Base-by-base conservation (phyloP, 345 rosid species). In the Hibiscus syriacus region DNA sequence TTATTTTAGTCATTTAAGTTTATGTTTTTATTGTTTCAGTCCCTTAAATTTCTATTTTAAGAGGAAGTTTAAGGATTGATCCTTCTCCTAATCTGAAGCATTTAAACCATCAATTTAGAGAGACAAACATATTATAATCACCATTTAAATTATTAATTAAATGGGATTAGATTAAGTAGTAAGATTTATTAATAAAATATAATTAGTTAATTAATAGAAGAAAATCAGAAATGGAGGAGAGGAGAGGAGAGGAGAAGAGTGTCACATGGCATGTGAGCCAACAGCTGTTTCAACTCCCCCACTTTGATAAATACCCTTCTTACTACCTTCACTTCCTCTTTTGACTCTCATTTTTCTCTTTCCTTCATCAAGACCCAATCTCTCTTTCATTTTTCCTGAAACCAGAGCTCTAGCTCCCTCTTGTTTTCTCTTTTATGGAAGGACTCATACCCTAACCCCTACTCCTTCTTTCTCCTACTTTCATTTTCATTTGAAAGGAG, bases 251-350 rank as follows among this genome's bases (percentile, higher is more conserved):
- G 17, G 17, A 43, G 34, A 30, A 67, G 74, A 72, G 79, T 65
- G 76, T 85, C 86, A 87, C 92, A 87, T 84, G 96, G 88, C 96
- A 87, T 87, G 96, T 86, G 90, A 87, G 50, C 50, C 76, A 86
- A 83, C 96, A 89, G 96, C 94, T 82, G 90, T 83, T 83, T 74
- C 87, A 85, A 77, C 84, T 84, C 79, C 81, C 70, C 83, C 61
- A 67, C 78, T 74, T 50, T 81, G 84, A 83, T 84, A 85, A 80
- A 50, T 80, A 80, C 89, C 86, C 82, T 78, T 77, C 82, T 84
- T 70, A 67, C 80, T 79, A 19, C 68, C 74, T 79, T 67, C 29
- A 26, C 65, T 68, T 36, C 6, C 77, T 63, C 81, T 81, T 87
- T 76, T 80, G 79, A 72, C 81, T 67, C 78, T 50, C 48, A 41